A percentile compares a stretch with the other conserved stretches of the same genome.
Evolutionary conservation across 805 yeast genomes (phyloP).

Genomic region (Priceomyces haplophilus): DNA sequence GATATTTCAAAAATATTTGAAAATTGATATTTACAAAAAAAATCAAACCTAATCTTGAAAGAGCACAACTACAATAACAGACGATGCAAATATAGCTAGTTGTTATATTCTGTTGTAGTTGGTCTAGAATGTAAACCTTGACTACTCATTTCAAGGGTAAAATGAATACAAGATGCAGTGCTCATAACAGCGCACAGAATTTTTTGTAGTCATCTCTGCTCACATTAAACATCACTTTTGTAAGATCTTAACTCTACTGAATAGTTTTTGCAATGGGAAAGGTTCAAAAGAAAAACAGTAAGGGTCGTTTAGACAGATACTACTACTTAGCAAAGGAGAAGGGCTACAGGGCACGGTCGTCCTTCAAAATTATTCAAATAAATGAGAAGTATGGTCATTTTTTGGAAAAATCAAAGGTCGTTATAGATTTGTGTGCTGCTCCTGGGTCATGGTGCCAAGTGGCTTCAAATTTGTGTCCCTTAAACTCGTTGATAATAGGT

Average conservation of each 20-base stretch:
- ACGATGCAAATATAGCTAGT: too few species aligned
- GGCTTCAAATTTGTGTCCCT: slow-evolving; percentile 89
- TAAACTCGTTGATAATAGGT: slow-evolving; percentile 91
- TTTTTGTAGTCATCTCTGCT: slow-evolving; percentile 9
- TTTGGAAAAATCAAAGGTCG: slow-evolving; percentile 89
- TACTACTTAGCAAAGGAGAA: slow-evolving; percentile 95
- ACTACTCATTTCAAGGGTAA: too few species aligned
- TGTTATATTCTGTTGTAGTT: too few species aligned
- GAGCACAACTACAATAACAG: too few species aligned
- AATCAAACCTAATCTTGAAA: too few species aligned
- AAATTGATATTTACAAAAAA: not conserved
- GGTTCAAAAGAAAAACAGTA: slow-evolving; percentile 90
- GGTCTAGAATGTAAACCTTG: too few species aligned
- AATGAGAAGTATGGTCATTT: slow-evolving; percentile 97
- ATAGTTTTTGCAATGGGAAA: slow-evolving; percentile 87
- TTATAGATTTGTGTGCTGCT: slow-evolving; percentile 97
- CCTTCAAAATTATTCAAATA: slow-evolving; percentile 90
- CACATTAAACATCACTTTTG: slow-evolving; percentile 1
- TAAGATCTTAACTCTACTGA: too few species aligned
- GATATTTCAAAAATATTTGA: not conserved
- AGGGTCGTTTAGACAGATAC: slow-evolving; percentile 99
- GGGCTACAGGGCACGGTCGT: slow-evolving; percentile 98
- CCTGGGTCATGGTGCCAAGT: slow-evolving; percentile 99
- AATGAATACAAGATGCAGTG: too few species aligned
- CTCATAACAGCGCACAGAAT: not conserved